A percentile compares a stretch with the other conserved stretches of the same genome.
Conservation (phyloP, 768 basidiomycete species). For the Lactifluus subvellereus region DNA sequence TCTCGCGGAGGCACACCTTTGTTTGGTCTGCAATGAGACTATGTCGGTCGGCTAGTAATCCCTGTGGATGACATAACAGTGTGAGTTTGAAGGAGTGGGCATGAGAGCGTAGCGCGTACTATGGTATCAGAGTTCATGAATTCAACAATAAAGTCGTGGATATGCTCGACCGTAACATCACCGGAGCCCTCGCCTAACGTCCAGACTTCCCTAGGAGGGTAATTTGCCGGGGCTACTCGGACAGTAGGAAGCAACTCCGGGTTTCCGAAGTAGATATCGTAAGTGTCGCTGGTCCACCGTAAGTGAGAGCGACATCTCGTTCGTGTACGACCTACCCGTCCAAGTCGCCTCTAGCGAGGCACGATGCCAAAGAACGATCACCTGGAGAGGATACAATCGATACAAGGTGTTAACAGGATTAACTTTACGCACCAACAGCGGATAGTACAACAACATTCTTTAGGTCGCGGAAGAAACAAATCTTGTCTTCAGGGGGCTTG, state of each 20-base stretch:
- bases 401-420: background rate
- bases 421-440: background rate
- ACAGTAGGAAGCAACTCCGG: slow-evolving; percentile 48
- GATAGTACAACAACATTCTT: background rate
- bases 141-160: slow-evolving; percentile 73
- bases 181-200: slow-evolving; percentile 23
- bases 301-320: background rate
- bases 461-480: slow-evolving; percentile 9
- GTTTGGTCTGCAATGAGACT: slow-evolving; percentile 73
- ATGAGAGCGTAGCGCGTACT: slow-evolving; percentile 36
- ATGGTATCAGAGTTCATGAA: slow-evolving; percentile 77
- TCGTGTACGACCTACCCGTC: slow-evolving; percentile 49
- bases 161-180: slow-evolving; percentile 55
- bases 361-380: background rate
- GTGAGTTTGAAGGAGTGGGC: background rate
- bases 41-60: slow-evolving; percentile 59
- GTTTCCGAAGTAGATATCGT: slow-evolving; percentile 48
- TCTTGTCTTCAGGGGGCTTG: slow-evolving; percentile 23
- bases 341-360: slow-evolving; percentile 41
- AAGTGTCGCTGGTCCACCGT: slow-evolving; percentile 49
- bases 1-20: slow-evolving; percentile 36
- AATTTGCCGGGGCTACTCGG: slow-evolving; percentile 47
- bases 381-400: background rate
- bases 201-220: slow-evolving; percentile 34
- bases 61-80: slow-evolving; percentile 36